Evolutionary conservation across 2,329 filamentous ascomycete species (phyloP), one percentile per base, ranked within the genome.

Genomic region (Aspergillus tamarii): DNA sequence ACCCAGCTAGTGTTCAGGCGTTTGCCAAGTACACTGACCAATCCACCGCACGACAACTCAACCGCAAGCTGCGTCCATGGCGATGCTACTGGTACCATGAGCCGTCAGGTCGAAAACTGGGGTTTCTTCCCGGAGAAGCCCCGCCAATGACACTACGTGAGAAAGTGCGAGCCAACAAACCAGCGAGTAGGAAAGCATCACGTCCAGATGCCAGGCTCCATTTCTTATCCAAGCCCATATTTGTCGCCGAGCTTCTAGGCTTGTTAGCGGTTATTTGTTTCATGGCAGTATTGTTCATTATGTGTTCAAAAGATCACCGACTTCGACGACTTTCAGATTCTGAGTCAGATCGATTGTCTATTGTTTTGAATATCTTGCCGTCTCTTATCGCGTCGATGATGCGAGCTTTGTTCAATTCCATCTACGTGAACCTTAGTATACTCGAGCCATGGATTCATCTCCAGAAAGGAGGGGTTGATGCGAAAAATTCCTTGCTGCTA

Each of bases 371-470:
- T 4, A 28, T 54, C 3, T 1, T 54, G 12, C 52, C 52, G 12
- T 28, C 52, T 21, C 14, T 54, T 6, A 26, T 54, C 10, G 52
- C 52, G 6, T 54, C 52, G 3, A 36, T 54, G n/a, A 36, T 54
- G 52, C 52, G 52, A 36, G 21, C 28, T 21, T 23, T 54, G 21
- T 54, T 54, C 30, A 54, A n/a, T 23, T 54, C 52, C 1, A 54
- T 54, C 5, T 54, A 54, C n/a, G 3, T 54, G n/a, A 36, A 54
- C 10, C 30, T 54, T 23, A 9, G 52, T 14, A 36, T 54, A 2
- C 30, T 54, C 8, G 52, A 54, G 52, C 52, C 52, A 6, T 54
- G 52, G 52, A 36, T 54, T 23, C 52, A 54, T 14, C 52, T 54
- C 28, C 52, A 54, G 16, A 36, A 36, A 23, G 52, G 52, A 4